Base-by-base conservation (phyloP, 331 rosid species). In the Quercus phellos region DNA sequence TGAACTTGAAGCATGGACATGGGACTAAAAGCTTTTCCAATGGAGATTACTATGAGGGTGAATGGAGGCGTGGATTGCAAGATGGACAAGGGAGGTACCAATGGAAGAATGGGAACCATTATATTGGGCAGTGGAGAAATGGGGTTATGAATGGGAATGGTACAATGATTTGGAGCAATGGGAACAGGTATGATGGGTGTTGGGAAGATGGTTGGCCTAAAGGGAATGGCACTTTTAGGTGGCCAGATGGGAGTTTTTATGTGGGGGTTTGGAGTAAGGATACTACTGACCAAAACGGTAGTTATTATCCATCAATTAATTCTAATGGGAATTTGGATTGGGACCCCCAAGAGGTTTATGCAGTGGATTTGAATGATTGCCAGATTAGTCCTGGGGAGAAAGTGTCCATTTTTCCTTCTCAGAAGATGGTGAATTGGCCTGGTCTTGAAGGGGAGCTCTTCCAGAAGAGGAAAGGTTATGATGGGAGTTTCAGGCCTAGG, bases 21-120 rank as follows among this genome's bases (percentile, higher is more conserved):
- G 98, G 99, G 58, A 81, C 70, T 6, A 84, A 91, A 79, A 91
- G 86, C 72, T 92, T 83, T 43, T 83, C 91, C 71, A 88, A 81
- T 89, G 98, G 99, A 55, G 98, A 94, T 89, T 83, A 59, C 43
- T 94, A 94, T 55, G 98, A 92, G 71, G 99, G 99, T 2, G 98
- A 92, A 61, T 94, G 99, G 99, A 79, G 86, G 22, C 83, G 90
- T n/a, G 98, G 99, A 14, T 77, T 87, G 72, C 92, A 90, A 55
- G 85, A 89, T 61, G 99, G 99, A 0, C 89, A 90, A 11, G 99
- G 99, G 2, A 80, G 92, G 80, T 94, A 94, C 68, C 97, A 91
- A 50, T 94, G 99, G 99, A 87, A 83, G 77, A 90, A 84, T 74
- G 98, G 94, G 80, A 87, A 89, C 30, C 89, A 82, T 63, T 94